A percentile compares a stretch with the other conserved stretches of the same genome.
Conservation (phyloP, 2,329 filamentous ascomycete species). For the Anthostomella pinea region DNA sequence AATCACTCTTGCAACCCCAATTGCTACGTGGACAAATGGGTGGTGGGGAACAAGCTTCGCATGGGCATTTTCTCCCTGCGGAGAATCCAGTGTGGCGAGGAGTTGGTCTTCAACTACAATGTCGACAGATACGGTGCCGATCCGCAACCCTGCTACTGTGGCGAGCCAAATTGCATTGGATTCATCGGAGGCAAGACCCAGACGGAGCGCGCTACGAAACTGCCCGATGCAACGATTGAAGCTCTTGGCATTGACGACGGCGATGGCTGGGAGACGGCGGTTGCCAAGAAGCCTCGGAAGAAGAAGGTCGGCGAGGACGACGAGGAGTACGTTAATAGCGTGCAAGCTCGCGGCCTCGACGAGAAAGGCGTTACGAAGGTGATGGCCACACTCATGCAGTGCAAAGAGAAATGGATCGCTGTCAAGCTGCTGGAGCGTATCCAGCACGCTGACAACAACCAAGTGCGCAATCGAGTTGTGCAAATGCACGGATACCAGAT, state of each 20-base stretch:
- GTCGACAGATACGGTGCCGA: slow-evolving; percentile 97
- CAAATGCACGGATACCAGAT: slow-evolving; percentile 98
- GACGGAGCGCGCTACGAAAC: slow-evolving; percentile 89
- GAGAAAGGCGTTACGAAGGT: slow-evolving; percentile 35
- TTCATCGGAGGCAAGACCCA: slow-evolving; percentile 98
- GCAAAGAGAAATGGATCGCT: slow-evolving; percentile 98
- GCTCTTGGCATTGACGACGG: slow-evolving; percentile 92
- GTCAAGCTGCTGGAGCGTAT: slow-evolving; percentile 91
- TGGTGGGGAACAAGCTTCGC: slow-evolving; percentile 91
- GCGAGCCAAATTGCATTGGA: slow-evolving; percentile 88
- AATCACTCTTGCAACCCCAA: slow-evolving; percentile 99
- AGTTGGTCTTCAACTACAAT: slow-evolving; percentile 99
- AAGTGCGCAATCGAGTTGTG: slow-evolving; percentile 82
- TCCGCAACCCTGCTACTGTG: slow-evolving; percentile 95
- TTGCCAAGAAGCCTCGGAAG: slow-evolving; percentile 86
- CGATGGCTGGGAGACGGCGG: slow-evolving; percentile 87
- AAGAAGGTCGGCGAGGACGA: slow-evolving; percentile 91
- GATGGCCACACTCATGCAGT: slow-evolving; percentile 83
- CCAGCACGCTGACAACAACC: slow-evolving; percentile 81
- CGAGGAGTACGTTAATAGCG: slow-evolving; percentile 90
- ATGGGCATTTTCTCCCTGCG: slow-evolving; percentile 98
- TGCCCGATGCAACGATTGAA: slow-evolving; percentile 86
- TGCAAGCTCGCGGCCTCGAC: slow-evolving; percentile 31
- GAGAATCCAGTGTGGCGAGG: slow-evolving; percentile 81
- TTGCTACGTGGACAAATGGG: slow-evolving; percentile 99